These are phyloP conservation scores for Cytospora leucostoma DNA, from an alignment of 2,329 filamentous ascomycete genomes.

Conservation along the genomic window DNA sequence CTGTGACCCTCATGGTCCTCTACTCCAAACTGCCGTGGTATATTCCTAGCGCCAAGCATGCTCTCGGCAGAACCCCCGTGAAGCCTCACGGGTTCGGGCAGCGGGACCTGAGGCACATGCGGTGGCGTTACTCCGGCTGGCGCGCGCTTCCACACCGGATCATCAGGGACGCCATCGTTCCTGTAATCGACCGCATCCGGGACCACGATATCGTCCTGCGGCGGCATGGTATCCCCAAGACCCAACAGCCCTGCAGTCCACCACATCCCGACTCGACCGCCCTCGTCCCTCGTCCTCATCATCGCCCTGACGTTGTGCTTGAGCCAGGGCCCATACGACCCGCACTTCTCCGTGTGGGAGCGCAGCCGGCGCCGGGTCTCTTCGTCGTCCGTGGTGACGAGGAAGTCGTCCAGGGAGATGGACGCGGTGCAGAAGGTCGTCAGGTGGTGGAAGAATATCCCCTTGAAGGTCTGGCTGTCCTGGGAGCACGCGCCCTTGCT, in stretches of 20 bases:
- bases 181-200: conserved; percentile 28
- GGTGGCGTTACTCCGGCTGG: conserved; percentile 21
- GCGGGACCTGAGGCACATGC: conserved; percentile 3
- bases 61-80: background rate
- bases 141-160: conserved; percentile 21
- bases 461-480: conserved; percentile 88
- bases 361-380: conserved; percentile 14
- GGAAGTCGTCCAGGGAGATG: conserved; percentile 37
- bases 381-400: conserved; percentile 29
- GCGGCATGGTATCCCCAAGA: conserved; percentile 17
- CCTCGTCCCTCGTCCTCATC: conserved; percentile 21
- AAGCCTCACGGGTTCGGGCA: conserved; percentile 6
- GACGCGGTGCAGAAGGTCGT: conserved; percentile 74
- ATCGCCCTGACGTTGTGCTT: conserved; percentile 26
- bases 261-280: conserved; percentile 31
- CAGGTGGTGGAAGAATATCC: conserved; percentile 91
- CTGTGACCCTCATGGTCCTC: background rate
- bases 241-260: conserved; percentile 25
- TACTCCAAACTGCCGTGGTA: background rate
- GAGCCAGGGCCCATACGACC: conserved; percentile 23
- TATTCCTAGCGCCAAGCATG: background rate
- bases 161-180: conserved; percentile 26
- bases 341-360: conserved; percentile 25
- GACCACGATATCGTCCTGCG: conserved; percentile 20
- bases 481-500: conserved; percentile 73